phyloP scores from a whole-genome alignment of 169 alveolate genomes.

The Plasmodium vinckei region DNA sequence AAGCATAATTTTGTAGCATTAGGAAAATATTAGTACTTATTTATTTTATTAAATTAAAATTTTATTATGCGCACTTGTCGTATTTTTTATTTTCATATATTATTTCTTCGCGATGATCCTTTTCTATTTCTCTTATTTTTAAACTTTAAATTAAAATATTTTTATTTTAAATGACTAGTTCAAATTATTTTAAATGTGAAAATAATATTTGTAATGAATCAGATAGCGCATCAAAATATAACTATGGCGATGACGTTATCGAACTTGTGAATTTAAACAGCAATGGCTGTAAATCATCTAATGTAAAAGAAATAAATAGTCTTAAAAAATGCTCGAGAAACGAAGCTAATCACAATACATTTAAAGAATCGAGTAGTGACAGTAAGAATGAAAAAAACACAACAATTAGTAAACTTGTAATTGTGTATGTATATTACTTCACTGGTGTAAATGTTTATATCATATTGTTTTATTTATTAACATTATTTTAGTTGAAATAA shows the following conservation, averaged over 20 bases:
- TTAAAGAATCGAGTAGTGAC: constrained; percentile 24
- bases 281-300: constrained; percentile 11
- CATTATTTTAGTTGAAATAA: constrained; percentile 37
- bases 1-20: constrained; percentile 3
- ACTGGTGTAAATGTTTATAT: background rate
- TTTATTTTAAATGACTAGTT: constrained; percentile 65
- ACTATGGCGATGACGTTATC: constrained; percentile 49
- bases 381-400: constrained; percentile 18
- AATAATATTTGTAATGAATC: constrained; percentile 18
- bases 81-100: background rate
- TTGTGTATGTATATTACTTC: background rate
- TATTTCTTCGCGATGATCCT: background rate
- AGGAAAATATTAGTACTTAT: background rate
- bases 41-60: background rate
- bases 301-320: background rate
- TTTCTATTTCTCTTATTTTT: constrained; percentile 6
- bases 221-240: constrained; percentile 7
- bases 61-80: background rate
- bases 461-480: background rate
- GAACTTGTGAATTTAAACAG: constrained; percentile 58
- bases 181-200: constrained; percentile 63
- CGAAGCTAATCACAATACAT: background rate
- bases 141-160: constrained; percentile 12
- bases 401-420: background rate
- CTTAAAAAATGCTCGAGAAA: background rate